phyloP scores from a whole-genome alignment of 768 basidiomycete genomes.

The Leccinum subgranulosum region DNA sequence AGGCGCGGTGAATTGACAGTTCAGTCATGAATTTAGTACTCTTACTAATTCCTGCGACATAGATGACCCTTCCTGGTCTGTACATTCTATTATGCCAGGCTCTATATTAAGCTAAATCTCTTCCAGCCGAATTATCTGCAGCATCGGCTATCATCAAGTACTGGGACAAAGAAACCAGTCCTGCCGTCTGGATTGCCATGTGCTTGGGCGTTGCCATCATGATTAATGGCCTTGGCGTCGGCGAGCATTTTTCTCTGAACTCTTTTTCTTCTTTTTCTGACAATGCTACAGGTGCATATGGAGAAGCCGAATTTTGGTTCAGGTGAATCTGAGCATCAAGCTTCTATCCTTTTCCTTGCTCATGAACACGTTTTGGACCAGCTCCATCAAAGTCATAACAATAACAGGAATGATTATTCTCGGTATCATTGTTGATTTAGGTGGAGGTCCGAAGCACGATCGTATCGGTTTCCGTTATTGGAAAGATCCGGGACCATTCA shows the following conservation, averaged over 20 bases:
- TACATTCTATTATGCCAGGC: neutral
- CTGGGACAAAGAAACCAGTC: conserved; percentile 40
- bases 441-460: conserved; percentile 51
- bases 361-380: conserved; percentile 8
- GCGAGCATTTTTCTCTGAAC: conserved; percentile 10
- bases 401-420: conserved; percentile 40
- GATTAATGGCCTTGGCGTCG: conserved; percentile 44
- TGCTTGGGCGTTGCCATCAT: conserved; percentile 47
- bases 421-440: conserved; percentile 45
- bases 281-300: conserved; percentile 29
- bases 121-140: conserved; percentile 44
- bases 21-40: neutral
- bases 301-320: conserved; percentile 48
- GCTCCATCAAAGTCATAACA: conserved; percentile 50
- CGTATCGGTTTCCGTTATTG: conserved; percentile 45
- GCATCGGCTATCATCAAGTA: conserved; percentile 49
- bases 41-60: neutral
- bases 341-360: neutral
- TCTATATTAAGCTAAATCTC: conserved; percentile 1
- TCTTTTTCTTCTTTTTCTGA: neutral
- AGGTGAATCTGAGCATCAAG: conserved; percentile 15
- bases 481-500: conserved; percentile 54
- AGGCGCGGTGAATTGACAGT: conserved; percentile 24
- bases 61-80: conserved; percentile 29
- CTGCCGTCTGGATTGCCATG: conserved; percentile 51